Base-by-base conservation (phyloP, 805 yeast genomes). In the Schizosaccharomyces japonicus region DNA sequence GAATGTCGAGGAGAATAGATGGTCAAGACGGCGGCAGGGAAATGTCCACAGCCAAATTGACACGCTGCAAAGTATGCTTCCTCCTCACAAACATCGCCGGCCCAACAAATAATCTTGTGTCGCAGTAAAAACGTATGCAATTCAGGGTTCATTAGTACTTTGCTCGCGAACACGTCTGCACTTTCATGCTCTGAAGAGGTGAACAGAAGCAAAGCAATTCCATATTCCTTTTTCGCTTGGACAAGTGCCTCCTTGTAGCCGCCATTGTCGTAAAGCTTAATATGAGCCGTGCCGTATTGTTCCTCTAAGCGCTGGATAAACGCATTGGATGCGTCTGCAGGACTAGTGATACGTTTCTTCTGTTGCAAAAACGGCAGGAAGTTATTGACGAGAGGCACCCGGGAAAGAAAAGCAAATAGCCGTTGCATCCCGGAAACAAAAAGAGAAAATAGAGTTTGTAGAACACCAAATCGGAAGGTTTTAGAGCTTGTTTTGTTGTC, bases 221-320 rank as follows among this genome's bases (percentile, higher is more conserved):
- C 73, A 26, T 76, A 78, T 48, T 80, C 72, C 31, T 70, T 66
- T 47, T 80, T 78, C 31, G 90, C 79, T 55, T 69, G 65, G 55
- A 71, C 75, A 48, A 85, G 63, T 1, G 94, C 85, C 49, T 78
- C 77, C 1, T 85, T 74, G 61, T 84, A 87, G 31, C 92, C 78
- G 23, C 42, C 42, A 13, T 84, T 84, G 54, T 73, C 75, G 49
- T 72, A 69, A 53, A 80, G 76, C 13, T 52, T 52, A 17, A 53
- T 46, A 19, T 45, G 45, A n/a, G 26, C 46, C 32, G 29, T 39
- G 19, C 50, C 46, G 30, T 33, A 30, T 19, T 28, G 28, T 52
- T 72, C 76, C 55, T 74, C 76, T 47, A 77, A 66, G 21, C 65
- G 67, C 21, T 68, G 59, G 27, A 68, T 64, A 53, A 76, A 74